Conservation (phyloP, 2,329 filamentous ascomycete species). For the Aspergillus pseudonomiae region DNA sequence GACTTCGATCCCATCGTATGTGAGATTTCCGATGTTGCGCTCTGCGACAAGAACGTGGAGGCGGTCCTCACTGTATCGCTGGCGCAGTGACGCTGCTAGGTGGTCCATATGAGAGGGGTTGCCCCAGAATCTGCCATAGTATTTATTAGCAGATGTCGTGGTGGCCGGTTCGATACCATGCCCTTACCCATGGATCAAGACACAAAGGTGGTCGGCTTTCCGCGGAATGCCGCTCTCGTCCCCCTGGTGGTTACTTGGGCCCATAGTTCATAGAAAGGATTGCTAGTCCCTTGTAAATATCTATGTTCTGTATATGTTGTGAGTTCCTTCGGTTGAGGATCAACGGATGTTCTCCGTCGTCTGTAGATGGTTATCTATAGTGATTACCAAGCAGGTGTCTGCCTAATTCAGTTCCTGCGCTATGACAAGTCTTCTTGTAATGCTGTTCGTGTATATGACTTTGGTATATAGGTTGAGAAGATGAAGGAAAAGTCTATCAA, state of each 20-base stretch:
- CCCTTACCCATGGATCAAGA: constrained; percentile 64
- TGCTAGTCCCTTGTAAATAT: background rate
- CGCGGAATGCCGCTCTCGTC: constrained; percentile 5
- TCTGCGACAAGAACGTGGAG: constrained; percentile 61
- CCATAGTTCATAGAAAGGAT: constrained; percentile 8
- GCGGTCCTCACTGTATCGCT: constrained; percentile 52
- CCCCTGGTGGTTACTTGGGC: constrained; percentile 7
- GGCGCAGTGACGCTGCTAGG: constrained; percentile 54
- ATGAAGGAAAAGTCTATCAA: background rate
- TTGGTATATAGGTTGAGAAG: background rate
- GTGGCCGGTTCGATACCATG: background rate
- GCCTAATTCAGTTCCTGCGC: background rate
- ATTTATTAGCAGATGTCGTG: constrained; percentile 1
- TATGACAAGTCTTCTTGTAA: background rate
- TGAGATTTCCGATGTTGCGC: constrained; percentile 60
- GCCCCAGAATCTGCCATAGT: constrained; percentile 57
- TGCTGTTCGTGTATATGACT: background rate
- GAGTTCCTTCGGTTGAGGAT: background rate
- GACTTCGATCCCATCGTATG: constrained; percentile 69
- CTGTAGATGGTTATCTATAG: background rate
- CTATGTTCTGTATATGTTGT: background rate
- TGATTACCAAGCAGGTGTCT: constrained; percentile 1
- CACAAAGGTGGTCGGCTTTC: constrained; percentile 58
- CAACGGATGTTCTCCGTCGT: background rate
- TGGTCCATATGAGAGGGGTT: constrained; percentile 62